These are phyloP conservation scores for Herpomyces periplanetae DNA, from an alignment of 2,329 filamentous ascomycete species.

Conservation along the genomic window DNA sequence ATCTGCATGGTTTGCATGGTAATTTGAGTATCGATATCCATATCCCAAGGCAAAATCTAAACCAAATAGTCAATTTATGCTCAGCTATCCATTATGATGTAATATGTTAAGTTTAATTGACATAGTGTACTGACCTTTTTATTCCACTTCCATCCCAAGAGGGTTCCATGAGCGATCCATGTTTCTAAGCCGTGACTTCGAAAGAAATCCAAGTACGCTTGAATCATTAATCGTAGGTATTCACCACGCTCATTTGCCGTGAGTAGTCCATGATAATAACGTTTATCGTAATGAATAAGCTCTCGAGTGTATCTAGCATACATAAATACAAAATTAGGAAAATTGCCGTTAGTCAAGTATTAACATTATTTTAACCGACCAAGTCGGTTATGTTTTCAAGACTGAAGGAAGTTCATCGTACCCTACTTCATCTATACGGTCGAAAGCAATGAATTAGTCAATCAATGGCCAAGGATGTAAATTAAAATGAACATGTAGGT, in stretches of 20 bases:
- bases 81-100: slow-evolving; percentile 3
- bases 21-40: slow-evolving; percentile 47
- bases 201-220: slow-evolving; percentile 29
- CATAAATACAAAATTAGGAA: too few relatives aligned
- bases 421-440: too few relatives aligned
- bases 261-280: slow-evolving; percentile 24
- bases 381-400: too few relatives aligned
- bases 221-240: slow-evolving; percentile 25
- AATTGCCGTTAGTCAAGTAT: too few relatives aligned
- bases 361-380: too few relatives aligned
- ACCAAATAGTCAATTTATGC: slow-evolving; percentile 6
- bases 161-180: slow-evolving; percentile 50
- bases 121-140: slow-evolving; percentile 10
- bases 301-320: too few relatives aligned
- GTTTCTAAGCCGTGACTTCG: slow-evolving; percentile 25
- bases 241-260: slow-evolving; percentile 23
- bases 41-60: slow-evolving; percentile 41
- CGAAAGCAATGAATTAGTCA: too few relatives aligned
- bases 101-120: slow-evolving; percentile 4
- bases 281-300: slow-evolving; percentile 31
- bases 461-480: too few relatives aligned
- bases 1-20: slow-evolving; percentile 21
- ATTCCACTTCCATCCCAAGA: slow-evolving; percentile 74
- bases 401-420: too few relatives aligned
- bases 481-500: too few relatives aligned